phyloP scores from a whole-genome alignment of 345 rosid species.

The Eucalyptus virginea region DNA sequence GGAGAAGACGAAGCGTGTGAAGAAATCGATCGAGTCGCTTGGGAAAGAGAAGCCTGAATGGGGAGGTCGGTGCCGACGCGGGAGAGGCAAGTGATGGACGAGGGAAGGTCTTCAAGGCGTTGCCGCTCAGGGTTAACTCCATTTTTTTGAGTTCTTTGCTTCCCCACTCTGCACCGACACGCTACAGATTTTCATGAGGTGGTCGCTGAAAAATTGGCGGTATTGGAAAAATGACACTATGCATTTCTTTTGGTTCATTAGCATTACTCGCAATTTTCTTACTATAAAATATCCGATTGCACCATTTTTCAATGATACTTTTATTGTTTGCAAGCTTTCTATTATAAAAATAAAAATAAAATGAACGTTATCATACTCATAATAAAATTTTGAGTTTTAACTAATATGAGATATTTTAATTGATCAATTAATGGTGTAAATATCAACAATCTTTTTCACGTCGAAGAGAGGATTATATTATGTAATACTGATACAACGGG shows the following conservation, averaged over 20 bases:
- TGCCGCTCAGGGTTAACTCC: conserved; percentile 70
- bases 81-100: conserved; percentile 73
- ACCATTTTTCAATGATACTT: not conserved
- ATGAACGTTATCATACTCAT: not conserved
- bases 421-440: not conserved
- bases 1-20: not conserved
- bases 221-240: too few species aligned
- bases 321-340: not conserved
- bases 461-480: not conserved
- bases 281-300: not conserved
- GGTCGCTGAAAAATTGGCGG: too few species aligned
- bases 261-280: not conserved
- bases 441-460: not conserved
- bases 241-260: not conserved
- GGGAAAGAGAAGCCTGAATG: conserved; percentile 57
- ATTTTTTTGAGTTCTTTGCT: not conserved
- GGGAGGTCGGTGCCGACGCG: conserved; percentile 83
- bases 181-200: too few species aligned
- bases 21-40: conserved; percentile 22
- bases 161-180: not conserved
- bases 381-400: not conserved
- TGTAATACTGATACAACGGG: not conserved
- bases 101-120: conserved; percentile 65
- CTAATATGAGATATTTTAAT: not conserved
- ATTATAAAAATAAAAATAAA: not conserved